A percentile compares a stretch with the other conserved stretches of the same genome.
These are phyloP conservation scores for Blumeriella jaapii DNA, from an alignment of 2,329 filamentous ascomycete genomes.

Conservation along the genomic window DNA sequence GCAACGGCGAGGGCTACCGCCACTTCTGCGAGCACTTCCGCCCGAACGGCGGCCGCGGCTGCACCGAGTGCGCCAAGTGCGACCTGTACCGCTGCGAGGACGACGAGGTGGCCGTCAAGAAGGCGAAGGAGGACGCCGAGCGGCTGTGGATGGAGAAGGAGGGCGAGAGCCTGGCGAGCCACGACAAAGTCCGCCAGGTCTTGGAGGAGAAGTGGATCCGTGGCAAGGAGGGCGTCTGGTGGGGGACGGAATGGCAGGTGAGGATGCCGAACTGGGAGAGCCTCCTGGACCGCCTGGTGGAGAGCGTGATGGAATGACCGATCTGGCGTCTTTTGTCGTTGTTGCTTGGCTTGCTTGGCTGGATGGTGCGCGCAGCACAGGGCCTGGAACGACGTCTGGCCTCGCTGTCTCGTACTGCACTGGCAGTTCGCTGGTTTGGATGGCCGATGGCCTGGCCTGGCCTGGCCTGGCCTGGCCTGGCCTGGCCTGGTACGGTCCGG, in stretches of 20 bases:
- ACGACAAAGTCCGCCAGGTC: slow-evolving; percentile 43
- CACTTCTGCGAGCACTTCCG: slow-evolving; percentile 97
- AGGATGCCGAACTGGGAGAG: slow-evolving; percentile 21
- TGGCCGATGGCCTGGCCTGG: no score
- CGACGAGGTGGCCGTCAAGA: slow-evolving; percentile 56
- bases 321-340: neutral
- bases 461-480: no score
- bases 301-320: slow-evolving; percentile 24
- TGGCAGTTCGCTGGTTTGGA: no score
- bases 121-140: slow-evolving; percentile 62
- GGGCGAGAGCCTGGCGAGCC: slow-evolving; percentile 41
- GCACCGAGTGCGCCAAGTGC: slow-evolving; percentile 68
- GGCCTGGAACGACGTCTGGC: no score
- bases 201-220: slow-evolving; percentile 38
- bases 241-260: slow-evolving; percentile 17
- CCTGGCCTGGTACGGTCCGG: no score
- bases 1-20: slow-evolving; percentile 62
- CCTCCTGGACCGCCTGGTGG: slow-evolving; percentile 26
- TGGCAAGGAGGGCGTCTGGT: slow-evolving; percentile 15
- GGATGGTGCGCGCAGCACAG: slow-evolving; percentile 6
- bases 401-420: no score
- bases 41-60: slow-evolving; percentile 62
- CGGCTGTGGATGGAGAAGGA: slow-evolving; percentile 58
- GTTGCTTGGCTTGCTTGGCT: slow-evolving; percentile 5
- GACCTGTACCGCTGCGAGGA: slow-evolving; percentile 63